Conservation (phyloP, 768 basidiomycete genomes). For the Boletus tomentosulus region DNA sequence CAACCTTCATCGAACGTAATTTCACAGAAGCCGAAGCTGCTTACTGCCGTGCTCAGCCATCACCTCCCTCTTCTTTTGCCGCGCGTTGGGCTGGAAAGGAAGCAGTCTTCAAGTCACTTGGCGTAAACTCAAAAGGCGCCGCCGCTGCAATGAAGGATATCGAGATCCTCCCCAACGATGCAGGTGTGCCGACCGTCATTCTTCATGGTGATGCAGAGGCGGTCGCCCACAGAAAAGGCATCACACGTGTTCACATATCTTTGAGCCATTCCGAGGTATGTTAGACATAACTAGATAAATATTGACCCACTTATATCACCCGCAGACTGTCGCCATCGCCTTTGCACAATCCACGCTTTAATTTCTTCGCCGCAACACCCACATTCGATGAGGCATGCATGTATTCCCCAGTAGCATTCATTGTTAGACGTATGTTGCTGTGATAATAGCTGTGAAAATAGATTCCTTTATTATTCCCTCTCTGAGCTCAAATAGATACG, state of each 20-base stretch:
- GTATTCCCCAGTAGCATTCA: not conserved
- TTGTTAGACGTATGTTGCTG: not conserved
- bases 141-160: conserved; percentile 96
- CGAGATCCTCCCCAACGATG: conserved; percentile 78
- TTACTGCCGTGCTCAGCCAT: conserved; percentile 86
- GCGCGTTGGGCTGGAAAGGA: conserved; percentile 98
- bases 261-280: conserved; percentile 90
- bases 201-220: conserved; percentile 77
- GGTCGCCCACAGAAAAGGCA: conserved; percentile 67
- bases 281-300: conserved; percentile 13
- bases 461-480: conserved; percentile 1
- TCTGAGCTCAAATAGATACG: conserved; percentile 37
- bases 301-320: conserved; percentile 14
- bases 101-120: conserved; percentile 94
- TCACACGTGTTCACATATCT: conserved; percentile 75
- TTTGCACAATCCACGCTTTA: conserved; percentile 69
- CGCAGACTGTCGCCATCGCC: conserved; percentile 77
- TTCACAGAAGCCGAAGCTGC: conserved; percentile 85
- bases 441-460: conserved; percentile 10
- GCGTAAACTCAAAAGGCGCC: conserved; percentile 86
- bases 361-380: not conserved
- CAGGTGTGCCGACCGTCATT: conserved; percentile 74
- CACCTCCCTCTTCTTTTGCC: conserved; percentile 86
- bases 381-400: conserved; percentile 2
- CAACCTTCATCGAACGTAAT: conserved; percentile 85